These are phyloP conservation scores for Verticillium klebahnii DNA, from an alignment of 2,329 filamentous ascomycete genomes.

Conservation along the genomic window DNA sequence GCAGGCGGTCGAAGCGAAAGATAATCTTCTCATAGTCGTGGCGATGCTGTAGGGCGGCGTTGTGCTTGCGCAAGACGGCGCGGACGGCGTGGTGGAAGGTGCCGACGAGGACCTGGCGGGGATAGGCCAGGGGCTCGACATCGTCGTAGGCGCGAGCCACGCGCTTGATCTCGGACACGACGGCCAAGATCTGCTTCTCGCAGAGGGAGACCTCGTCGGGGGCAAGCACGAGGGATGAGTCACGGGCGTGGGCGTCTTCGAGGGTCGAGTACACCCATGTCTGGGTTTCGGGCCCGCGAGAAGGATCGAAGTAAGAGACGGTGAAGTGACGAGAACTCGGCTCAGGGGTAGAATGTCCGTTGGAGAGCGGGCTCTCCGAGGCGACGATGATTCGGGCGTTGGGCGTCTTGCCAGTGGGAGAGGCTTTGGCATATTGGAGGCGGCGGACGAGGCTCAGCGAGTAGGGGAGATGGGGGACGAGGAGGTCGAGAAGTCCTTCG, in stretches of 20 bases:
- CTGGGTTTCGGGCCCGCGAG: slow-evolving; percentile 57
- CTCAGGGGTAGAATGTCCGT: neutral
- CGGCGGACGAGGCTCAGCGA: slow-evolving; percentile 59
- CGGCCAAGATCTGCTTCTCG: slow-evolving; percentile 25
- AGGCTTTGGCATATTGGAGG: slow-evolving; percentile 48
- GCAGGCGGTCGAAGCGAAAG: slow-evolving; percentile 43
- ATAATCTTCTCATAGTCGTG: slow-evolving; percentile 52
- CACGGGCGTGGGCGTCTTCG: slow-evolving; percentile 26
- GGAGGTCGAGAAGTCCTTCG: slow-evolving; percentile 36
- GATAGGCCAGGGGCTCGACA: slow-evolving; percentile 11
- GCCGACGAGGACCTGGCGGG: slow-evolving; percentile 29
- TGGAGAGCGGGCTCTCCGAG: slow-evolving; percentile 9
- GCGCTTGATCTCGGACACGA: slow-evolving; percentile 22
- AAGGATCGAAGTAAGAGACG: slow-evolving; percentile 58
- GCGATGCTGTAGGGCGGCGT: slow-evolving; percentile 4
- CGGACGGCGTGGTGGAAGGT: slow-evolving; percentile 24
- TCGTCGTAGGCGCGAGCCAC: slow-evolving; percentile 20
- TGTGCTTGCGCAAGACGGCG: slow-evolving; percentile 1
- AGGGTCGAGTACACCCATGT: slow-evolving; percentile 57
- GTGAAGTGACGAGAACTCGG: slow-evolving; percentile 33
- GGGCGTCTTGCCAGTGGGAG: slow-evolving; percentile 33
- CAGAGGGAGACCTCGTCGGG: slow-evolving; percentile 17
- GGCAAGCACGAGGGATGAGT: slow-evolving; percentile 12
- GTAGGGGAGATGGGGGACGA: slow-evolving; percentile 48
- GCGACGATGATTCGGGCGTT: slow-evolving; percentile 38